phyloP scores from a whole-genome alignment of 371 early-diverging fungal genomes.

The Fennellomyces sp. region DNA sequence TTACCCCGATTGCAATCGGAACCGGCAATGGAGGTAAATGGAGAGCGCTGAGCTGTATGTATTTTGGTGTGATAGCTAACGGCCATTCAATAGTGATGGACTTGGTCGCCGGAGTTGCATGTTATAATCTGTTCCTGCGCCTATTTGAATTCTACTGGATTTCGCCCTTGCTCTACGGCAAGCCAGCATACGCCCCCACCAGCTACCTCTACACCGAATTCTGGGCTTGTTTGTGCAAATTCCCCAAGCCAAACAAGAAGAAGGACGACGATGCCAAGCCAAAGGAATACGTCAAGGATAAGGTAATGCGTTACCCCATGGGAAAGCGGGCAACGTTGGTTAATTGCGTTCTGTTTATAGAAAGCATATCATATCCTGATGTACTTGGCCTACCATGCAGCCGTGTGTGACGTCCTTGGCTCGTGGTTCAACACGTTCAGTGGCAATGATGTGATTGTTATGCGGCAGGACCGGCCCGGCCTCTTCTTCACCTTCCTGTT shows the following conservation, averaged over 20 bases:
- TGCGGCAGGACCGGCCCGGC: conserved; percentile 18
- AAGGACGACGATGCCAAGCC: conserved; percentile 19
- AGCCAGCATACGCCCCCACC: conserved; percentile 24
- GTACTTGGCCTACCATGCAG: conserved; percentile 11
- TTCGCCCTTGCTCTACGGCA: conserved; percentile 28
- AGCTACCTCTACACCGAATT: conserved; percentile 33
- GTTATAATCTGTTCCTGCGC: conserved; percentile 31
- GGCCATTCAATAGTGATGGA: conserved; percentile 29
- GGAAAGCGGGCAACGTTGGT: neutral
- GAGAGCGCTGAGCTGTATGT: neutral
- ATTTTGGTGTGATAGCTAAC: neutral
- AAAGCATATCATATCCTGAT: conserved; percentile 40
- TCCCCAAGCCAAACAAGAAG: conserved; percentile 26
- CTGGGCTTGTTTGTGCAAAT: conserved; percentile 38
- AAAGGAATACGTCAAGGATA: conserved; percentile 33
- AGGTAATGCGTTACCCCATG: conserved; percentile 25
- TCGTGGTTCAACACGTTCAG: conserved; percentile 27
- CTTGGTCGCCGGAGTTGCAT: conserved; percentile 14
- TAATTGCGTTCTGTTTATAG: conserved; percentile 4
- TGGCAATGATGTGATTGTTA: conserved; percentile 16
- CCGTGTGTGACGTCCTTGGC: conserved; percentile 27
- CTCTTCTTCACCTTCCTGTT: conserved; percentile 26
- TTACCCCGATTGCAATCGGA: conserved; percentile 30
- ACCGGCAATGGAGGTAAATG: conserved; percentile 23
- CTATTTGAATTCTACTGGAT: conserved; percentile 37